Percentiles rank a stretch among this genome's conserved stretches.
These are phyloP conservation scores for Gamarada debralockiae DNA, from an alignment of 495 filamentous ascomycete species.

Conservation along the genomic window DNA sequence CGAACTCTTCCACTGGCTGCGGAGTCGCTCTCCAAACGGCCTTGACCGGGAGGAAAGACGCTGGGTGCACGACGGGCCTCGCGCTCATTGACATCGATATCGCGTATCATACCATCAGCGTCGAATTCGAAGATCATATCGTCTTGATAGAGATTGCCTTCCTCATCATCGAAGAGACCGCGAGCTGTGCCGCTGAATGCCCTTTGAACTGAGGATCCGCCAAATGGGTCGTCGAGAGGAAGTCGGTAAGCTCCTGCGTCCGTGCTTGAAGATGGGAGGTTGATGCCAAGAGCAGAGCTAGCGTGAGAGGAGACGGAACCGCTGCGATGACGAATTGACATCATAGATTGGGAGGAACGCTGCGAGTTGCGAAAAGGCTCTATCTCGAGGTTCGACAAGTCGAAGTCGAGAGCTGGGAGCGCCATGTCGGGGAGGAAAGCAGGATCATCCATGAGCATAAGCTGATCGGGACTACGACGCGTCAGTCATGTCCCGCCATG, in stretches of 20 bases:
- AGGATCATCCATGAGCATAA: conserved; percentile 80
- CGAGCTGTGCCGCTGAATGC: neutral
- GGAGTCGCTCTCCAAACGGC: conserved; percentile 32
- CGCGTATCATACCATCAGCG: conserved; percentile 26
- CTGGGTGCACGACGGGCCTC: conserved; percentile 13
- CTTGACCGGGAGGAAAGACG: neutral
- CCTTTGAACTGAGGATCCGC: conserved; percentile 13
- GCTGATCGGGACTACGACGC: conserved; percentile 63
- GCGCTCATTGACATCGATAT: conserved; percentile 19
- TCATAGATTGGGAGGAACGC: conserved; percentile 32
- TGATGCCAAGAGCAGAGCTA: conserved; percentile 21
- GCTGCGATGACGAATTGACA: conserved; percentile 31
- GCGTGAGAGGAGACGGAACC: conserved; percentile 17
- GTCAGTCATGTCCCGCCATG: neutral
- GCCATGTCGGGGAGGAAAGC: conserved; percentile 71
- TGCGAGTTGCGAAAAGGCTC: conserved; percentile 29
- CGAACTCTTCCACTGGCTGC: conserved; percentile 35
- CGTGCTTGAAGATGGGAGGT: conserved; percentile 22
- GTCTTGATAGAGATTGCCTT: conserved; percentile 17
- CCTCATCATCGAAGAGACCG: conserved; percentile 21
- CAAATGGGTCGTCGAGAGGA: conserved; percentile 20
- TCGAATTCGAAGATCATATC: conserved; percentile 31
- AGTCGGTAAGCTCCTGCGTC: conserved; percentile 17
- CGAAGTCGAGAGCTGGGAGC: conserved; percentile 54
- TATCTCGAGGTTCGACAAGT: conserved; percentile 37